A percentile compares a stretch with the other conserved stretches of the same genome.
These are phyloP conservation scores for Solanum etuberosum DNA, from an alignment of 257 asterid genomes.

Conservation along the genomic window DNA sequence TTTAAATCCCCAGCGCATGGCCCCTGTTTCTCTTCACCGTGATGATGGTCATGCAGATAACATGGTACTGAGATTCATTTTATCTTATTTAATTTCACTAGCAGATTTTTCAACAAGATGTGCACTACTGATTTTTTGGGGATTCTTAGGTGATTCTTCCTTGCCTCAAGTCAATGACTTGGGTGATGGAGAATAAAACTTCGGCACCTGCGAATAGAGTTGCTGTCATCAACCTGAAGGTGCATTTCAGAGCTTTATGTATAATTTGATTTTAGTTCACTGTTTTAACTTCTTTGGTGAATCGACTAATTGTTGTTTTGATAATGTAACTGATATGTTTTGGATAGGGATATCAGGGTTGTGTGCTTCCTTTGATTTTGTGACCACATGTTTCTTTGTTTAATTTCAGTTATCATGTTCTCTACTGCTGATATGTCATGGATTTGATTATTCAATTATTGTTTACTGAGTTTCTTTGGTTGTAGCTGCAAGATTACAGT, in stretches of 20 bases:
- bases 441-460: not conserved
- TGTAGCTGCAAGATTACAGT: slow-evolving; percentile 72
- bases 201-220: slow-evolving; percentile 50
- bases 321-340: not conserved
- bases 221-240: slow-evolving; percentile 87
- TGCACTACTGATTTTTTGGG: slow-evolving; percentile 1
- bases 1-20: slow-evolving; percentile 31
- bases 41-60: slow-evolving; percentile 41
- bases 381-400: not conserved
- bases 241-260: slow-evolving; percentile 13
- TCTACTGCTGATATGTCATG: not conserved
- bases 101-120: not conserved
- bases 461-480: not conserved
- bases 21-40: slow-evolving; percentile 51
- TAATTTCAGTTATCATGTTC: not conserved
- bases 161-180: slow-evolving; percentile 88
- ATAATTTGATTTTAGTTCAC: not conserved
- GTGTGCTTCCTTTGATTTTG: not conserved
- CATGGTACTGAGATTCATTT: slow-evolving; percentile 34
- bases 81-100: not conserved
- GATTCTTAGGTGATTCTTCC: slow-evolving; percentile 54
- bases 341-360: not conserved
- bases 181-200: slow-evolving; percentile 86
- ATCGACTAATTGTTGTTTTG: not conserved
- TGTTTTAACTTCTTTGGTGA: not conserved